Percentiles rank a stretch among this genome's conserved stretches.
Evolutionary conservation across 768 basidiomycete species (phyloP).

Genomic region (Royoungia palumana): DNA sequence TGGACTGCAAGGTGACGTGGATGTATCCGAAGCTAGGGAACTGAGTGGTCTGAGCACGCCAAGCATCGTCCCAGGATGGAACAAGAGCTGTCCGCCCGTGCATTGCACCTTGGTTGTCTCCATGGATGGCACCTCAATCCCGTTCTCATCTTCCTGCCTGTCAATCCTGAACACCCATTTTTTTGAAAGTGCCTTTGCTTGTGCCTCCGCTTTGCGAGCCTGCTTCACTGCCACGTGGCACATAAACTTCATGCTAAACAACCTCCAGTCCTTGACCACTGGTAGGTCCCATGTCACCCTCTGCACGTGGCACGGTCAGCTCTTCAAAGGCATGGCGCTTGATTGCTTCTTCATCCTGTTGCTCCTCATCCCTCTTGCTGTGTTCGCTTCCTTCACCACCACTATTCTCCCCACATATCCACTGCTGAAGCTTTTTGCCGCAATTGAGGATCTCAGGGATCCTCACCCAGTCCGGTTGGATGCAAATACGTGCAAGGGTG

Average conservation of each 20-base stretch:
- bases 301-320: conserved; percentile 44
- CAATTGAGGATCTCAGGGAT: conserved; percentile 82
- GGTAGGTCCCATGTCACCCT: conserved; percentile 30
- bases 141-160: conserved; percentile 31
- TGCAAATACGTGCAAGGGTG: too few species aligned
- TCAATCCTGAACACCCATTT: conserved; percentile 54
- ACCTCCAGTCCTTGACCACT: conserved; percentile 51
- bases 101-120: conserved; percentile 45
- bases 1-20: conserved; percentile 65
- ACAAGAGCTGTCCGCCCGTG: conserved; percentile 64
- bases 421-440: conserved; percentile 72
- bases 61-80: conserved; percentile 50
- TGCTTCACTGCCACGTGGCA: conserved; percentile 80
- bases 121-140: too few species aligned
- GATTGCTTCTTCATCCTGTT: too few species aligned
- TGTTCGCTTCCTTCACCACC: conserved; percentile 52
- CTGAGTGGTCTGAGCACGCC: too few species aligned
- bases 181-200: conserved; percentile 68
- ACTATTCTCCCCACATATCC: conserved; percentile 69
- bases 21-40: conserved; percentile 51
- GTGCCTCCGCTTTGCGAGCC: conserved; percentile 49
- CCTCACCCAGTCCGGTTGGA: too few species aligned
- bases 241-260: conserved; percentile 99
- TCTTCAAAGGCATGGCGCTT: too few species aligned
- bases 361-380: too few species aligned